These are phyloP conservation scores for Syncephalastrum racemosum DNA, from an alignment of 371 early-diverging fungal species.

Conservation along the genomic window DNA sequence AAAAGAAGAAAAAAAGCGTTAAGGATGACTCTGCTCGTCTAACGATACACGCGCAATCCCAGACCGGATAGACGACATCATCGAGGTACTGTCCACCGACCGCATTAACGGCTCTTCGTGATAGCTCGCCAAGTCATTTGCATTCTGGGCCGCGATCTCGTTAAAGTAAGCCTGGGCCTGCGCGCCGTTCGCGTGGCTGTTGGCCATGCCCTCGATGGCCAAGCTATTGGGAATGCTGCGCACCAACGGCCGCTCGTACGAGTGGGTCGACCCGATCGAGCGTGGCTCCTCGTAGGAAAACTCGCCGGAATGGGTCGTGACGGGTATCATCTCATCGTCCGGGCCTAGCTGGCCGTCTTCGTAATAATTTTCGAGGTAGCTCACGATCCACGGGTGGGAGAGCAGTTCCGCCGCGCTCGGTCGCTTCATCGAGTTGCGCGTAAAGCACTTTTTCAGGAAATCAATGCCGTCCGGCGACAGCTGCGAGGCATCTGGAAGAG, in stretches of 20 bases:
- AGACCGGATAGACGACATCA: slow-evolving; percentile 6
- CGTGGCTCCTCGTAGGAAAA: not conserved
- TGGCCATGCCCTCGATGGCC: slow-evolving; percentile 37
- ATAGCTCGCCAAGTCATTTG: slow-evolving; percentile 12
- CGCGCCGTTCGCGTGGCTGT: slow-evolving; percentile 30
- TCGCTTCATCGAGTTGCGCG: slow-evolving; percentile 69
- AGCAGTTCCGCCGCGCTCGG: slow-evolving; percentile 79
- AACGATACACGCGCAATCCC: slow-evolving; percentile 2
- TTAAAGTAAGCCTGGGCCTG: slow-evolving; percentile 44
- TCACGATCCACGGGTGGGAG: slow-evolving; percentile 71
- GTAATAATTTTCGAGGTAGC: slow-evolving; percentile 34
- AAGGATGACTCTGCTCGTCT: not conserved
- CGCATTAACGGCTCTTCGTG: too few relatives aligned
- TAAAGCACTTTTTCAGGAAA: slow-evolving; percentile 81
- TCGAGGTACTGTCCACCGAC: not conserved
- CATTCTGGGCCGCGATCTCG: slow-evolving; percentile 38
- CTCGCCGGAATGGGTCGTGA: too few relatives aligned
- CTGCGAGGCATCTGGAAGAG: slow-evolving; percentile 67
- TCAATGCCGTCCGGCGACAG: slow-evolving; percentile 67
- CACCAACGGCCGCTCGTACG: slow-evolving; percentile 31
- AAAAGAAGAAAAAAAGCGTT: too few relatives aligned
- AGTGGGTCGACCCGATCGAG: slow-evolving; percentile 26
- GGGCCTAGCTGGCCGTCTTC: slow-evolving; percentile 16
- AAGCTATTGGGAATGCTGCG: slow-evolving; percentile 41
- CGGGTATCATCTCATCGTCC: slow-evolving; percentile 6